These are phyloP conservation scores for Craspedostauros australis DNA, from an alignment of 108 stramenopile genomes.

Conservation along the genomic window DNA sequence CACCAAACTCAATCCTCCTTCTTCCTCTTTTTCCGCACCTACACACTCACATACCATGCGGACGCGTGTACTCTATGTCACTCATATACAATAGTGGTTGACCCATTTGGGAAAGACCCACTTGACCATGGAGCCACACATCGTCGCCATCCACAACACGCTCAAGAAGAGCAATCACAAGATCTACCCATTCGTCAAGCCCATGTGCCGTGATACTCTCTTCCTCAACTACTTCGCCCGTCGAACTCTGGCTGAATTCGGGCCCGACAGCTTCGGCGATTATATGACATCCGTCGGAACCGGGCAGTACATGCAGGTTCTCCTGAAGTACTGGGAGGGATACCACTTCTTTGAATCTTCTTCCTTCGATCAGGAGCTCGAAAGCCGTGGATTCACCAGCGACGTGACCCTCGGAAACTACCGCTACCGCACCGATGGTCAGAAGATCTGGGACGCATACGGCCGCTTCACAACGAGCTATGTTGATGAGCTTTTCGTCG, in stretches of 20 bases:
- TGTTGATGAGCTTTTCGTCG: conserved; percentile 16
- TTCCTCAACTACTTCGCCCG: no score
- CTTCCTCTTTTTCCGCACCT: no score
- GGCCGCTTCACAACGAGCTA: conserved; percentile 4
- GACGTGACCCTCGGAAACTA: conserved; percentile 1
- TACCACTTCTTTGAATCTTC: conserved; percentile 12
- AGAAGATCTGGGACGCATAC: conserved; percentile 14
- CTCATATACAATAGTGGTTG: no score
- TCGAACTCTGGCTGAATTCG: no score
- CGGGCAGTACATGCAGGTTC: conserved; percentile 11
- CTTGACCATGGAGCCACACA: neutral
- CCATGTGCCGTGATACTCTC: no score
- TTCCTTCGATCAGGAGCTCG: conserved; percentile 5
- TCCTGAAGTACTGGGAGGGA: conserved; percentile 3
- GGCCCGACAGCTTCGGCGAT: no score
- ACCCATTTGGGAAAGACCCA: neutral
- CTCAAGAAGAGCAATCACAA: no score
- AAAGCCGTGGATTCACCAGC: conserved; percentile 11
- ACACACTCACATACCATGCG: no score
- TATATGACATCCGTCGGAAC: no score
- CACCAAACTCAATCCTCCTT: no score
- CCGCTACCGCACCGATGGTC: conserved; percentile 3
- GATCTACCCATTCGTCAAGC: no score
- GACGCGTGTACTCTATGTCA: no score
- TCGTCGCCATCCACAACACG: neutral